phyloP scores from a whole-genome alignment of 495 filamentous ascomycete genomes.

The Hypoxylon cercidicola region DNA sequence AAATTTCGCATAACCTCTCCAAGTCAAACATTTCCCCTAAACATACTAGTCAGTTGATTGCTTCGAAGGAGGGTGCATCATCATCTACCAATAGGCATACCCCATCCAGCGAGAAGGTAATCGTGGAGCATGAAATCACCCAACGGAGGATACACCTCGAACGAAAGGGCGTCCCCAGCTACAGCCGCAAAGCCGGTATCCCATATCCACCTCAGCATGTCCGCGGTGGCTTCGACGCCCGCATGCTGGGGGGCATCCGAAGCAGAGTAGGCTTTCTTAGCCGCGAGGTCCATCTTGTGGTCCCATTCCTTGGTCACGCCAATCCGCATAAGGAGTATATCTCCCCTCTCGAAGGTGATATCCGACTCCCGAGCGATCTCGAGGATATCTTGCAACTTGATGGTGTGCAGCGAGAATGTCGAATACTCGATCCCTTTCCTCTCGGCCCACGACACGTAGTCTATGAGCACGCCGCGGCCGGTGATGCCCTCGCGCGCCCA shows the following conservation, averaged over 20 bases:
- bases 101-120: constrained; percentile 63
- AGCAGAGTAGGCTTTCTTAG: constrained; percentile 48
- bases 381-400: constrained; percentile 18
- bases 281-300: constrained; percentile 45
- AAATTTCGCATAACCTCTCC: constrained; percentile 57
- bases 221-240: constrained; percentile 58
- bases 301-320: constrained; percentile 58
- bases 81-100: constrained; percentile 60
- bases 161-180: constrained; percentile 60
- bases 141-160: constrained; percentile 55
- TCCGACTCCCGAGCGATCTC: constrained; percentile 46
- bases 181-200: constrained; percentile 61
- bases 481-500: constrained; percentile 57
- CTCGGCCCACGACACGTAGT: constrained; percentile 41
- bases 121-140: constrained; percentile 53
- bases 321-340: constrained; percentile 64
- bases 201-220: constrained; percentile 61
- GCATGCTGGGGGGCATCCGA: constrained; percentile 43
- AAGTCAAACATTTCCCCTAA: constrained; percentile 64
- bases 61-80: neutral
- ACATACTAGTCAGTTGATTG: neutral
- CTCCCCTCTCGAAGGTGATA: constrained; percentile 54
- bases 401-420: constrained; percentile 13
- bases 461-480: constrained; percentile 40
- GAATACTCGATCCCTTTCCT: constrained; percentile 31